Evolutionary conservation across 1,284 basidiomycete species (phyloP).

Genomic region (Microbotryum scabiosae): DNA sequence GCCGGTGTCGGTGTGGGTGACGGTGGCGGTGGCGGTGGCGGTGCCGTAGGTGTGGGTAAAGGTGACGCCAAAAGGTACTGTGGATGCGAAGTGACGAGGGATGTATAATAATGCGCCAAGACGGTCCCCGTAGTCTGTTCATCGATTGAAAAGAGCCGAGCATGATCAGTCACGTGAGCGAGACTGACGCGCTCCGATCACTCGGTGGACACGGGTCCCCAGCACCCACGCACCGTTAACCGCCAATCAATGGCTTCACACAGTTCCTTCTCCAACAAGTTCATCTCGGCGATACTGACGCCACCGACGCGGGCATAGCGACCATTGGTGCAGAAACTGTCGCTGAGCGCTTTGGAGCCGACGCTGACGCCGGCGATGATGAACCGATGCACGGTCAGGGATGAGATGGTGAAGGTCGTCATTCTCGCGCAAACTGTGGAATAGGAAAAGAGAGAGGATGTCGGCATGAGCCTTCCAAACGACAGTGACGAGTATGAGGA

Average conservation of each 20-base stretch:
- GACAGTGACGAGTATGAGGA: neutral
- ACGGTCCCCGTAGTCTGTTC: constrained; percentile 32
- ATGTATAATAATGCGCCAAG: constrained; percentile 35
- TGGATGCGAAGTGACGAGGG: constrained; percentile 32
- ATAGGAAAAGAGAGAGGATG: neutral
- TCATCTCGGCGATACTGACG: constrained; percentile 78
- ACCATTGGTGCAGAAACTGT: constrained; percentile 83
- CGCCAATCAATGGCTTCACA: constrained; percentile 82
- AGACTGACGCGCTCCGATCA: neutral
- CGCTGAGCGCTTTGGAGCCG: constrained; percentile 81
- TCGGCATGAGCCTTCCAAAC: neutral
- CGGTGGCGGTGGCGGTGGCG: neutral
- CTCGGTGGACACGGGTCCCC: no score
- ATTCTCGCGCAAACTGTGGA: constrained; percentile 56
- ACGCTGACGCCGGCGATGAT: constrained; percentile 80
- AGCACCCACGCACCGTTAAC: constrained; percentile 62
- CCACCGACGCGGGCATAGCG: constrained; percentile 91
- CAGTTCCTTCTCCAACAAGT: constrained; percentile 85
- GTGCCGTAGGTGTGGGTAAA: neutral
- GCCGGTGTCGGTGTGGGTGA: neutral
- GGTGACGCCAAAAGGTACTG: constrained; percentile 20
- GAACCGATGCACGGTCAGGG: constrained; percentile 90
- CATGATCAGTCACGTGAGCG: neutral
- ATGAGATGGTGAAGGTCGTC: constrained; percentile 80
- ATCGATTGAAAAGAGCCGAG: neutral